A percentile compares a stretch with the other conserved stretches of the same genome.
Evolutionary conservation across 495 filamentous ascomycete genomes (phyloP).

Genomic region (Alectoria sarmentosa): DNA sequence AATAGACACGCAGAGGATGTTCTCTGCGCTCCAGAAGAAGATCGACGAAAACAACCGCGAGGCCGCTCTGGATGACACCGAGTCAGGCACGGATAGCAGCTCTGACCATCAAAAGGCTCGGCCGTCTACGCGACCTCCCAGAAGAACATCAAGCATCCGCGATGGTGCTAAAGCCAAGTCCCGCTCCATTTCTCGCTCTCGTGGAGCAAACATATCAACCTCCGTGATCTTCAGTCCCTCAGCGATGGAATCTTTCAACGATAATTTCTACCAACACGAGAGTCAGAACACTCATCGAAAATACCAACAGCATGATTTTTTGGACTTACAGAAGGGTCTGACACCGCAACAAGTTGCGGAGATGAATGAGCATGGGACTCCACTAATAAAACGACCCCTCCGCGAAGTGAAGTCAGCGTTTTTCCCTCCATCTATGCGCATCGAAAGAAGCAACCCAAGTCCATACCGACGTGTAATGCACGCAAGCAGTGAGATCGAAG

Average conservation of each 20-base stretch:
- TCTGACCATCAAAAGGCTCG: slow-evolving; percentile 32
- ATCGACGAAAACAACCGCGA: slow-evolving; percentile 38
- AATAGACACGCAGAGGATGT: slow-evolving; percentile 49
- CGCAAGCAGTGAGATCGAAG: slow-evolving; percentile 19
- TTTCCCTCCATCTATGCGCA: slow-evolving; percentile 39
- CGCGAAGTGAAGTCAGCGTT: slow-evolving; percentile 34
- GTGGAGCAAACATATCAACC: not conserved
- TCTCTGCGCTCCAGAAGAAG: slow-evolving; percentile 65
- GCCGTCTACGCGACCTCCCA: slow-evolving; percentile 31
- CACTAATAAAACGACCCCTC: slow-evolving; percentile 21
- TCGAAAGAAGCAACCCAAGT: slow-evolving; percentile 46
- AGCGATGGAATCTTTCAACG: slow-evolving; percentile 1
- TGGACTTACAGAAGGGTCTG: slow-evolving; percentile 3
- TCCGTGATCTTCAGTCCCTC: not conserved
- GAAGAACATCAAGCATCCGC: slow-evolving; percentile 9
- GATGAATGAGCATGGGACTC: slow-evolving; percentile 23
- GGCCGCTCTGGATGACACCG: slow-evolving; percentile 26
- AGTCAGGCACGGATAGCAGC: slow-evolving; percentile 32
- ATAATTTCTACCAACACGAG: not conserved
- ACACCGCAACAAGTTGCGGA: slow-evolving; percentile 29
- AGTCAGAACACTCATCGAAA: not conserved
- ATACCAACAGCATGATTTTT: slow-evolving; percentile 5
- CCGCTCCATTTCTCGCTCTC: not conserved
- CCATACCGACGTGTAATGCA: slow-evolving; percentile 48
- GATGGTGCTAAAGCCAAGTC: not conserved